Evolutionary conservation across 2,329 filamentous ascomycete species (phyloP), one percentile per base, ranked within the genome.

Genomic region (Penicillium sp.): DNA sequence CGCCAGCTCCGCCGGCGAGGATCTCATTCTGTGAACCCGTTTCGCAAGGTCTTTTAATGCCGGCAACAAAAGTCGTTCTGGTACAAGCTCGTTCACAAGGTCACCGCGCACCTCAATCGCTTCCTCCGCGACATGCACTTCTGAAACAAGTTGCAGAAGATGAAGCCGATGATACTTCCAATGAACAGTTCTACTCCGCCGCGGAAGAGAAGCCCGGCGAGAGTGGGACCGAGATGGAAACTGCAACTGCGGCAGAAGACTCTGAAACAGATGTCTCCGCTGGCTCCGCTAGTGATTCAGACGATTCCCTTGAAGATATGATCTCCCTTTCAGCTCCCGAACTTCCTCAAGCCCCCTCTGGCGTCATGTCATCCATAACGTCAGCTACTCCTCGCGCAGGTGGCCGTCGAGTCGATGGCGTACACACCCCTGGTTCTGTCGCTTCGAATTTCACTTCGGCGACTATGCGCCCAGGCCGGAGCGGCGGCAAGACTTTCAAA

Each of bases 21-120:
- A 89, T 97, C 55, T 85, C 89, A 44, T 84, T 95, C n/a, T 97
- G 92, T 69, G 94, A 99, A 70, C 94, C 94, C 8, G 91, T 97
- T 15, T 85, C 89, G 6, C 94, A 99, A 72, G 94, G 94, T 8
- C 72, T 94, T 5, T 70, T 99, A 43, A 81, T 86, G 8, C 81
- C 89, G 0, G 81, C 78, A 12, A 99, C 92, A 15, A 91, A 88
- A 64, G 90, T 99, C 52, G 85, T 99, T 23, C 79, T 97, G 21
- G 68, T 79, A 69, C 65, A 86, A 83, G 75, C 79, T 68, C 68
- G 72, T 66, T 63, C 76, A 42, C 74, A 67, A 42, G 75, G 67
- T 45, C 71, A 60, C 58, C 73, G 63, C 61, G 68, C 52, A 46
- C 70, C 78, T 58, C 76, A 75, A 51, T 73, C 73, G 26, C 73